Percentiles rank a stretch among this genome's conserved stretches.
phyloP scores from a whole-genome alignment of 805 yeast species.

The Wickerhamomyces alni region DNA sequence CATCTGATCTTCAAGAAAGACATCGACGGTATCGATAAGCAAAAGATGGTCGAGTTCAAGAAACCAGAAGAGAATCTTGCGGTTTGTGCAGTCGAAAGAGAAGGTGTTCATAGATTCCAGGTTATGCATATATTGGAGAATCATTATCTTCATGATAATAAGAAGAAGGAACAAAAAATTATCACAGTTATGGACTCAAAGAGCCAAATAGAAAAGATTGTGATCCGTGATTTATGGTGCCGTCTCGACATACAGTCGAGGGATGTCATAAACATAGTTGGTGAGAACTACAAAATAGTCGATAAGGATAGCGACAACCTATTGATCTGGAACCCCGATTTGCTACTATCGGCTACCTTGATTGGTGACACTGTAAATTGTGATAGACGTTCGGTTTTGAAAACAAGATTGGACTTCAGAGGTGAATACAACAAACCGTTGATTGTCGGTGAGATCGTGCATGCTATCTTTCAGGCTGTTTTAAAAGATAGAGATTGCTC shows the following conservation, averaged over 20 bases:
- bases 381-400: slow-evolving; percentile 61
- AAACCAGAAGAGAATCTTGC: slow-evolving; percentile 23
- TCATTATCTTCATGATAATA: slow-evolving; percentile 25
- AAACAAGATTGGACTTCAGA: slow-evolving; percentile 49
- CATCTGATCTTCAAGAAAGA: slow-evolving; percentile 17
- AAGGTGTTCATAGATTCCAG: slow-evolving; percentile 44
- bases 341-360: slow-evolving; percentile 72
- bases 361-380: slow-evolving; percentile 75
- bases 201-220: slow-evolving; percentile 31
- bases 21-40: slow-evolving; percentile 18
- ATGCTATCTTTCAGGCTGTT: slow-evolving; percentile 55
- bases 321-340: slow-evolving; percentile 81
- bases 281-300: slow-evolving; percentile 34
- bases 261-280: slow-evolving; percentile 60
- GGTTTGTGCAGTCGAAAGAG: slow-evolving; percentile 37
- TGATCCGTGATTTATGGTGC: slow-evolving; percentile 59
- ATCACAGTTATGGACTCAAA: slow-evolving; percentile 42
- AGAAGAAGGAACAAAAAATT: slow-evolving; percentile 41
- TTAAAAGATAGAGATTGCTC: slow-evolving; percentile 31
- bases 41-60: slow-evolving; percentile 6
- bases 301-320: slow-evolving; percentile 53
- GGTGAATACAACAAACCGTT: slow-evolving; percentile 62
- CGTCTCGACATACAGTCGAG: slow-evolving; percentile 39
- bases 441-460: slow-evolving; percentile 79
- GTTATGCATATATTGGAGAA: slow-evolving; percentile 29